Evolutionary conservation across 805 yeast species (phyloP), one percentile per base, ranked within the genome.

Genomic region (Blastobotrys americana): DNA sequence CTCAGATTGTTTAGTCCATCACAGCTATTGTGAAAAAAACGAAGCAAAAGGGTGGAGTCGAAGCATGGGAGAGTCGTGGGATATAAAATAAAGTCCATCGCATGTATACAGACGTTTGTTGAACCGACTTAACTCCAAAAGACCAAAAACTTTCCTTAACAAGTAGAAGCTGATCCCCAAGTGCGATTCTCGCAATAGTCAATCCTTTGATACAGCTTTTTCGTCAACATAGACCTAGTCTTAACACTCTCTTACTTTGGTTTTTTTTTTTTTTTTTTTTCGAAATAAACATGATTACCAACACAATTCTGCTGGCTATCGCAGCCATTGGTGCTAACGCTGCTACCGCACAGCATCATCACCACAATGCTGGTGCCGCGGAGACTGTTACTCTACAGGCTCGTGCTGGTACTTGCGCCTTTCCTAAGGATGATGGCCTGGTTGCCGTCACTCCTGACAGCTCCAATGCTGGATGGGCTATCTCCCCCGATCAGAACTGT

Each of bases 381-480:
- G n/a, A 34, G 16, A 23, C 36, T 22, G 35, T n/a, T 13, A 8
- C 31, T 25, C 31, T 25, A 13, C 31, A 25, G 31, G 31, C 31
- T 13, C 51, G 54, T 43, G 45, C 47, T 8, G 54, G 53, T 17
- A 49, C 48, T 18, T 86, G 95, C 65, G 52, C 73, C 2, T 85
- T 87, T 67, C 95, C 95, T 28, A 51, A 72, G 19, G 68, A 73
- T 54, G 69, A 69, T 20, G 88, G 87, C 5, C 70, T 88, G 55
- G 90, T 87, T 15, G 68, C 80, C 2, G 82, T 86, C 41, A 79
- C 86, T 42, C 67, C 72, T 5, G 60, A 61, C 28, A 74, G 78
- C 22, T 53, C 61, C 15, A 83, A 82, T 55, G 88, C 73, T 41
- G 96, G 96, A 19, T 88, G 95, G 95, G 96, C 95, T 41, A 72